phyloP scores from a whole-genome alignment of 495 filamentous ascomycete genomes.

The Durotheca rogersii region DNA sequence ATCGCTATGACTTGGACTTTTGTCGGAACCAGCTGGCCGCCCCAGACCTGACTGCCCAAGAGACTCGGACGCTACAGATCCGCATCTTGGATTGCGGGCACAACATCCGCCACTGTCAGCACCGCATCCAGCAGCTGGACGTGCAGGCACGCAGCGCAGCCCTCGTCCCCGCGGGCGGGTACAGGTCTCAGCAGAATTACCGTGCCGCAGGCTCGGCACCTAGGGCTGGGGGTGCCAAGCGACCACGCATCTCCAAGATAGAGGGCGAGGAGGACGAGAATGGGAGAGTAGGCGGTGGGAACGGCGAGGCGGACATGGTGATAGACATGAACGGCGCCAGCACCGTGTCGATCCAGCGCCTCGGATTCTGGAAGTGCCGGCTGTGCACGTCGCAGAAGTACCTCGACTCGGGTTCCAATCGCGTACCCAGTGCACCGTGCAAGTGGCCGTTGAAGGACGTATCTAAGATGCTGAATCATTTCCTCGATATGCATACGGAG shows the following conservation, averaged over 20 bases:
- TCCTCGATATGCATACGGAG: slow-evolving; percentile 47
- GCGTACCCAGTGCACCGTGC: slow-evolving; percentile 46
- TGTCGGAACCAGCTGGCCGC: slow-evolving; percentile 37
- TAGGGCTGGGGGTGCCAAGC: slow-evolving; percentile 8
- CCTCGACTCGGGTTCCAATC: slow-evolving; percentile 38
- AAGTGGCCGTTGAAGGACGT: slow-evolving; percentile 51
- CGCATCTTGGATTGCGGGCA: slow-evolving; percentile 44
- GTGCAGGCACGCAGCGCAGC: slow-evolving; percentile 15
- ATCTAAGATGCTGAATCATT: slow-evolving; percentile 49
- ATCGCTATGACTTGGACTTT: slow-evolving; percentile 42
- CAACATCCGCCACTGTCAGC: slow-evolving; percentile 44
- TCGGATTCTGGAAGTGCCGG: slow-evolving; percentile 49
- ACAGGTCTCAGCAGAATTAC: background rate
- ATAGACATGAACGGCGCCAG: background rate
- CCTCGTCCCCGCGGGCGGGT: background rate
- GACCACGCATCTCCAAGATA: slow-evolving; percentile 7
- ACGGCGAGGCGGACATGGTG: background rate
- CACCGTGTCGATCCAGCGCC: slow-evolving; percentile 36
- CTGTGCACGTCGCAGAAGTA: slow-evolving; percentile 45
- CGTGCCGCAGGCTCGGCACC: slow-evolving; percentile 3
- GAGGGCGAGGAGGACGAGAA: slow-evolving; percentile 22
- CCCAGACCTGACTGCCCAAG: slow-evolving; percentile 43
- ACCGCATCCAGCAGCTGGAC: slow-evolving; percentile 41
- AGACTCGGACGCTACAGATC: slow-evolving; percentile 42
- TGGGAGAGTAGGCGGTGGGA: no score